Base-by-base conservation (phyloP, 179 eudicot genomes). In the Pouteria campechiana region DNA sequence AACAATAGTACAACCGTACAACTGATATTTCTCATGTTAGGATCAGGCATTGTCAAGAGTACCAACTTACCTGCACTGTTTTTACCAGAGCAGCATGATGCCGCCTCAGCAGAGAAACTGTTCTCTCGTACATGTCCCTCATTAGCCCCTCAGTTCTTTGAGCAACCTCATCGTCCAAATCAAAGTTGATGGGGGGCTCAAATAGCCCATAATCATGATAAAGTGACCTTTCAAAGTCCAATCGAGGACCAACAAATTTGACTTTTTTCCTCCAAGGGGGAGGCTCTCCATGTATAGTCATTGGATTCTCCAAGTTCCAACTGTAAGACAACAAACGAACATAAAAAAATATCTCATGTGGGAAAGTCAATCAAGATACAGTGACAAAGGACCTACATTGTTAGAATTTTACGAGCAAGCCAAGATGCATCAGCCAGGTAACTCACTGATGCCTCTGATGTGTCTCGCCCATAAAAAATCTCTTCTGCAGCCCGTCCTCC, bases 401-500 rank as follows among this genome's bases (percentile, higher is more conserved):
- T 78, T 42, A 84, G 63, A 23, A 89, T 84, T 67, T 89, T 81
- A 37, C 95, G 84, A 44, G 95, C 97, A 57, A 89, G 95, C 97
- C 97, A 84, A 21, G 88, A 74, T 61, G 97, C 97, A 78, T 84
- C 93, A 14, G 97, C 97, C 41, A 84, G 93, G 76, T 89, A 84
- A 64, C 42, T 63, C 34, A 89, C 88, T 17, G 97, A 89, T 39
- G 93, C 97, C 54, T 38, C 67, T 18, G 97, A 89, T 38, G 95
- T 89, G 55, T 89, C 83, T 52, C 69, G 67, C 30, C 97, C 97
- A 64, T 50, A 89, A 33, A 89, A 69, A 17, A 89, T 74, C 65
- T 89, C 93, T 71, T 89, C 97, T 24, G 97, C 97, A 57, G 97
- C 97, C 62, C 97, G 78, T 22, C 85, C 97, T 41, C 95, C 97